Evolutionary conservation across 352 stramenopile species (phyloP), one percentile per base, ranked within the genome.

Genomic region (Phytophthora hibernalis): DNA sequence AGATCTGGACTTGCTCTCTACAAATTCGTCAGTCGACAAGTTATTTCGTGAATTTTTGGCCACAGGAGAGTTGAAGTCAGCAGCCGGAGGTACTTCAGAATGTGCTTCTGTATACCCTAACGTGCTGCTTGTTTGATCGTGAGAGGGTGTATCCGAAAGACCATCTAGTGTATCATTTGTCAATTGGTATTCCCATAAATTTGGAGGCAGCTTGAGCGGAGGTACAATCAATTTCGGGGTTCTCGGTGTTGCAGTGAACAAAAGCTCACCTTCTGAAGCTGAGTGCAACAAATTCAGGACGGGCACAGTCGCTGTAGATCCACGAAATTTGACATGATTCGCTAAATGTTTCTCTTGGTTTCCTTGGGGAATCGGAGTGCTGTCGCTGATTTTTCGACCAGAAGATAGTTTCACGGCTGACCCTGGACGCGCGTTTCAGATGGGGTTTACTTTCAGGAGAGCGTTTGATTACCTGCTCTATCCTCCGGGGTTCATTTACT

Each of bases 161-260:
- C 5, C 35, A 50, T 61, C 37, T 1, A 35, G 43, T 31, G 38
- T 43, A 24, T 66, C 44, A 16, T 45, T 30, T 47, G 40, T 24
- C 18, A 48, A 30, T 28, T 71, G 55, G 18, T 48, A 35, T 35
- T 68, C 44, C 57, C 65, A 68, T 10, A 54, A n/a, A 54, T 59
- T 26, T 21, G 42, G 43, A 8, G 60, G 65, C 8, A 74, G 18
- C 56, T 64, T 62, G 20, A 74, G 49, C 16, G 53, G 65, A 56
- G 65, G 59, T 15, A 73, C 59, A 9, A 69, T 38, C 16, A 73
- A 40, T 30, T 10, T 45, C 24, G 21, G 21, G 7, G 52, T 54
- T 2, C 8, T 31, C 26, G 52, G 52, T 12, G 37, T 44, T n/a
- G 38, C 24, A 51, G 11, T 57, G 16, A 33, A 30, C 16, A 50